Conservation (phyloP, 2,329 filamentous ascomycete genomes). For the Byssochlamys sp. region DNA sequence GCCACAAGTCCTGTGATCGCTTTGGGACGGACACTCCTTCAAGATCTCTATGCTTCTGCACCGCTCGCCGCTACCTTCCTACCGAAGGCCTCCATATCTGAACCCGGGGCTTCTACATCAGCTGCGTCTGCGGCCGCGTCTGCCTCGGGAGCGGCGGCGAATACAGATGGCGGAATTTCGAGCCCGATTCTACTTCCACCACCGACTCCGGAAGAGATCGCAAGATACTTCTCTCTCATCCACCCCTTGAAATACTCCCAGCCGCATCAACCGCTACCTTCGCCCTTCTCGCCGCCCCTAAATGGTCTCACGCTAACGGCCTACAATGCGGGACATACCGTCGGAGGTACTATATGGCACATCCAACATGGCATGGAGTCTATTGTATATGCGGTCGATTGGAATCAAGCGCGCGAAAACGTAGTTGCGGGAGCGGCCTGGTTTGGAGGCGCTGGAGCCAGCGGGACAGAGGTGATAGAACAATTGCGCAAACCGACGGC, state of each 20-base stretch:
- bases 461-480: constrained; percentile 84
- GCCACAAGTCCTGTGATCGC: constrained; percentile 89
- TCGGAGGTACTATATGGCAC: constrained; percentile 97
- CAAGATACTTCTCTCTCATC: constrained; percentile 80
- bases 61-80: constrained; percentile 80
- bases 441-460: constrained; percentile 70
- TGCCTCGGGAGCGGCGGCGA: constrained; percentile 19
- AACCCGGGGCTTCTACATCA: constrained; percentile 41
- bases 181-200: constrained; percentile 51
- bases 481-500: constrained; percentile 87
- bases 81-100: constrained; percentile 59
- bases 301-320: constrained; percentile 90
- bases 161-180: constrained; percentile 20
- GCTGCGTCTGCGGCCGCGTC: constrained; percentile 23
- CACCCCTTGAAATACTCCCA: constrained; percentile 94
- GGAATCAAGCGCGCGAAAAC: constrained; percentile 96
- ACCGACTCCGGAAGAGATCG: constrained; percentile 79
- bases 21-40: constrained; percentile 77
- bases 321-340: constrained; percentile 89
- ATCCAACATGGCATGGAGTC: constrained; percentile 94
- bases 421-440: constrained; percentile 88
- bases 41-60: constrained; percentile 84
- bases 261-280: constrained; percentile 78
- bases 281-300: constrained; percentile 76
- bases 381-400: constrained; percentile 93